Base-by-base conservation (phyloP, 306 rosid species). In the Vigna unguiculata region DNA sequence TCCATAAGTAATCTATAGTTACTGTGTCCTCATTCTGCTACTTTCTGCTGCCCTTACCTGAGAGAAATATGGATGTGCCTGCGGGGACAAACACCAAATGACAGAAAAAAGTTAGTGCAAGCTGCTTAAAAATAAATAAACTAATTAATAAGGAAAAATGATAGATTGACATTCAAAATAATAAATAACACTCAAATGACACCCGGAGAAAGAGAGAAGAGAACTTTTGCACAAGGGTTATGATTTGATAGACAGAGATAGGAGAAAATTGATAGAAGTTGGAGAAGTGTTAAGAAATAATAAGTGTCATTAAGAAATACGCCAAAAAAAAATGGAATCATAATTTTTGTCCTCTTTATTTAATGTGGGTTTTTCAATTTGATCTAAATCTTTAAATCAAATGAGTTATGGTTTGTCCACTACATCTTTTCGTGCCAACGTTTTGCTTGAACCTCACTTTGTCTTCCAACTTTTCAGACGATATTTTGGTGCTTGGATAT, bases 1-100 rank as follows among this genome's bases (percentile, higher is more conserved):
- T 70, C 79, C 66, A 72, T 8, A 58, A 7, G 9, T 17, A 28
- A 51, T 34, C 57, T 9, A 32, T 9, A 40, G 71, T 71, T 76
- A 87, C 78, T 86, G 83, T 11, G 93, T 86, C 75, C 95, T 86
- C 91, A 86, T 89, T 88, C 97, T 78, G 90, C 91, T 91, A 80
- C 87, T 91, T 85, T 91, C 97, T 32, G 97, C 97, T 63, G 95
- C 97, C 88, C 93, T 88, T 84, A 89, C 97, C 79, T 89, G 95
- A 41, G 95, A 88, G 74, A 91, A 91, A 78, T 91, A 91, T 1
- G 95, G 93, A 85, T 91, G 95, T 25, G 89, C 91, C 97, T 91
- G 84, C 75, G 72, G 63, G 61, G 22, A 15, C 38, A 20, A 9
- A 52, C 41, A 59, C 5, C 66, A 68, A 20, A 47, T 40, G 68